Percentiles rank a stretch among this genome's conserved stretches.
These are phyloP conservation scores for Ceratobasidium sp. DNA, from an alignment of 1,284 basidiomycete genomes.

Conservation along the genomic window DNA sequence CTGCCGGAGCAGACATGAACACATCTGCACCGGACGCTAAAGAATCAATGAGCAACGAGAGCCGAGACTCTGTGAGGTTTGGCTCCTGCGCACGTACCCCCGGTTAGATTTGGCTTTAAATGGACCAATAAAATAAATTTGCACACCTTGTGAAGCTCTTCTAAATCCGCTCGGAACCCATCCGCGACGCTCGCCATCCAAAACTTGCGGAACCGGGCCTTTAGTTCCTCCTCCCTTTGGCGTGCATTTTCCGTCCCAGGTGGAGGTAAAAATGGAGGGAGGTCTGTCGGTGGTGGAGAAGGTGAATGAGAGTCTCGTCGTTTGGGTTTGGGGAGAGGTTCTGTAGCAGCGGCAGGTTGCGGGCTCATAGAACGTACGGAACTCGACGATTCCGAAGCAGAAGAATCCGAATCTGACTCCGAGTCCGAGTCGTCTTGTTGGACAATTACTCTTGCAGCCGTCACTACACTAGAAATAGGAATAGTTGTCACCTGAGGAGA, in stretches of 20 bases:
- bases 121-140: constrained; percentile 42
- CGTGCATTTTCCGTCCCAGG: constrained; percentile 49
- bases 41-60: constrained; percentile 75
- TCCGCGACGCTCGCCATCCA: constrained; percentile 81
- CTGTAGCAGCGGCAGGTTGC: constrained; percentile 44
- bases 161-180: constrained; percentile 75
- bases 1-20: constrained; percentile 55
- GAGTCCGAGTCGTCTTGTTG: constrained; percentile 45
- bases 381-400: constrained; percentile 46
- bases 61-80: constrained; percentile 65
- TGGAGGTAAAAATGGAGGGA: constrained; percentile 60
- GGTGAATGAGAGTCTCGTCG: constrained; percentile 55
- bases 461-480: constrained; percentile 2
- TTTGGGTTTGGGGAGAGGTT: constrained; percentile 25
- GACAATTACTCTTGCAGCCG: constrained; percentile 45
- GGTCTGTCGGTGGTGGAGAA: constrained; percentile 58
- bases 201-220: constrained; percentile 71
- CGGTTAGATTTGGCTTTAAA: background rate
- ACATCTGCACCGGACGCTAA: constrained; percentile 75
- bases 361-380: constrained; percentile 45
- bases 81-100: constrained; percentile 61
- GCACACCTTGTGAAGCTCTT: constrained; percentile 71
- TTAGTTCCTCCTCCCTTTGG: constrained; percentile 58
- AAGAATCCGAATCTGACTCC: constrained; percentile 46
- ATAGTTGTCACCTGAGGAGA: constrained; percentile 44